Evolutionary conservation across 2,329 filamentous ascomycete species (phyloP), one percentile per base, ranked within the genome.

Genomic region (Aspergillus sp.): DNA sequence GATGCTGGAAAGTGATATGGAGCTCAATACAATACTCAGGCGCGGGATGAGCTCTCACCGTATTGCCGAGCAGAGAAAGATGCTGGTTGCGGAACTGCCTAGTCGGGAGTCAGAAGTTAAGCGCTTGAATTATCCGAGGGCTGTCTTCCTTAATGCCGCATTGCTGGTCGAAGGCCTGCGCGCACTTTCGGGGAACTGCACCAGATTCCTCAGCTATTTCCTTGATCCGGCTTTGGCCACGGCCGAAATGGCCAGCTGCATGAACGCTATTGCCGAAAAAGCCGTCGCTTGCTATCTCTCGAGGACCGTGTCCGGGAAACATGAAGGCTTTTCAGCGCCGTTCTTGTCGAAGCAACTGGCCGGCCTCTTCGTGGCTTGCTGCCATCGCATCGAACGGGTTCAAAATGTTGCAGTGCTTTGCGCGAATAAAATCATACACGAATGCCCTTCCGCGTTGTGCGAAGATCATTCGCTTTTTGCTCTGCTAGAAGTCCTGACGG

Each of bases 1-100:
- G 47, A 80, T 93, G 52, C 73, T 91, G 7, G 91, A 98, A 58
- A 95, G 88, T 55, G 91, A 96, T 44, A 89, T 99, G 34, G 91
- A 98, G 52, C 73, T 98, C 25, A 96, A 98, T 52, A 93, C 86
- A 1, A 82, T 96, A 12, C 69, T 99, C 31, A 79, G 89, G 38
- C 77, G 91, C 39, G 89, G 88, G 12, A 84, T 86, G 67, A 85
- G 78, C 42, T 75, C 79, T 17, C 78, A 88, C 40, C 56, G 56
- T 28, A 79, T 86, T 34, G 63, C 77, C 2, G 74, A 82, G 41
- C 86, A 94, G 54, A 95, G 93, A 66, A 83, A 79, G 49, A 72
- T 78, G 5, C 70, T 99, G 14, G 69, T 72, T 3, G 73, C 76
- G 40, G 72, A 91, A 28, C 68, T 98, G 16, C 85, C 89, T 1